phyloP scores from a whole-genome alignment of 345 rosid genomes.

The Eucalyptus fibrosa region DNA sequence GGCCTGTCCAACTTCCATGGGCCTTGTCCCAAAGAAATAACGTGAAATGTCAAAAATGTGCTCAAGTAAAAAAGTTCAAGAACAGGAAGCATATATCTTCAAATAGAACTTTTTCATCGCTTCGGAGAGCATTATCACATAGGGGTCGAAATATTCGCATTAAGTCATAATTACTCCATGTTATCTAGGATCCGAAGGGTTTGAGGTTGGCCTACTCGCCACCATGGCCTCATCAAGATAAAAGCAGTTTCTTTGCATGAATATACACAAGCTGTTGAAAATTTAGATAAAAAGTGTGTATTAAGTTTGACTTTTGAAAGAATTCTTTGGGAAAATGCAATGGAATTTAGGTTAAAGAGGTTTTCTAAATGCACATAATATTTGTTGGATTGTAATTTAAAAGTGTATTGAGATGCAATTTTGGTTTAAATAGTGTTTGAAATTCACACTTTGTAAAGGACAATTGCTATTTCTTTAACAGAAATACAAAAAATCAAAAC shows the following conservation, averaged over 20 bases:
- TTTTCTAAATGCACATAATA: neutral
- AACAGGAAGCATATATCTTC: neutral
- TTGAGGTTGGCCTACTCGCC: neutral
- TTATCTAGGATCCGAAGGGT: neutral
- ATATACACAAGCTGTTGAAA: neutral
- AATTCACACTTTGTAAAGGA: neutral
- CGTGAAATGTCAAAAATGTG: neutral
- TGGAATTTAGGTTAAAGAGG: neutral
- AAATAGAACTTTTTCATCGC: neutral
- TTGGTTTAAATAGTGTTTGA: neutral
- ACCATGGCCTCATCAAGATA: neutral
- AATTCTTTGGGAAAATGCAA: neutral
- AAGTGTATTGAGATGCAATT: neutral
- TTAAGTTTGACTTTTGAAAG: rapidly evolving
- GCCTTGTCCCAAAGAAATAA: neutral
- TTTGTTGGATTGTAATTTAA: neutral
- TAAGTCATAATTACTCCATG: neutral
- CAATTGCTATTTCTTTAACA: neutral
- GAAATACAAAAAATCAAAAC: neutral
- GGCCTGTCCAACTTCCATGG: neutral
- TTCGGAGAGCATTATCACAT: neutral
- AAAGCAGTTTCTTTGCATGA: neutral
- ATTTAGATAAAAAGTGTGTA: neutral
- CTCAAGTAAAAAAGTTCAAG: neutral
- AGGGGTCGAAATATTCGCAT: neutral